A percentile compares a stretch with the other conserved stretches of the same genome.
These are phyloP conservation scores for Aspergillus saccharolyticus DNA, from an alignment of 495 filamentous ascomycete genomes.

Conservation along the genomic window DNA sequence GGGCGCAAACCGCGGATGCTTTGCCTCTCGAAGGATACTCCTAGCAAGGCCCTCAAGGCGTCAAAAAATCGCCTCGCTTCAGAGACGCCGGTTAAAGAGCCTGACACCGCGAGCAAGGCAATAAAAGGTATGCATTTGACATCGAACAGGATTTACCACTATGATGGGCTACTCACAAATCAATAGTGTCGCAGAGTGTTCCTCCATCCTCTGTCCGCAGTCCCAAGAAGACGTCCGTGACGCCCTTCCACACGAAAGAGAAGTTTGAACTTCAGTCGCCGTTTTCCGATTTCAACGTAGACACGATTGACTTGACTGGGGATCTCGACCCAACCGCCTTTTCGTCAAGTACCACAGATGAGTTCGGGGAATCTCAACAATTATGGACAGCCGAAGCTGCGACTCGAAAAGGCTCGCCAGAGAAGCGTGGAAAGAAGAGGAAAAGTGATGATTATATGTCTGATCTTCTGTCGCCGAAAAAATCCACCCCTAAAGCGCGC, in stretches of 20 bases:
- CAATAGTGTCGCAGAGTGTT: constrained; percentile 26
- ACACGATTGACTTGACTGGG: constrained; percentile 68
- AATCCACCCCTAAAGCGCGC: constrained; percentile 23
- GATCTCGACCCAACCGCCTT: constrained; percentile 39
- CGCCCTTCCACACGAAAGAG: constrained; percentile 21
- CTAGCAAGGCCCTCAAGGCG: constrained; percentile 16
- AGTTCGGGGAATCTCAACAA: constrained; percentile 48
- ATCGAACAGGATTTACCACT: background rate
- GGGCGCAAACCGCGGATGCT: constrained; percentile 47
- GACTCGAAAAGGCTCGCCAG: constrained; percentile 34
- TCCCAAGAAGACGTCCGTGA: constrained; percentile 12
- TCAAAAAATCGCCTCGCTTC: constrained; percentile 4
- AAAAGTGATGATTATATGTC: constrained; percentile 66
- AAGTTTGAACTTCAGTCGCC: constrained; percentile 18
- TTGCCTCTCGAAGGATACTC: constrained; percentile 26
- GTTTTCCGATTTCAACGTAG: constrained; percentile 36
- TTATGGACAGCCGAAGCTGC: constrained; percentile 60
- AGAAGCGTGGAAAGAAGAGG: constrained; percentile 60
- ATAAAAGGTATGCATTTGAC: constrained; percentile 21
- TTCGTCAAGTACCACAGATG: constrained; percentile 39
- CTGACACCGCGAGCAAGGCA: constrained; percentile 13
- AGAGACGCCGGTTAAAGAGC: constrained; percentile 26
- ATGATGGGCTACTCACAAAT: constrained; percentile 2
- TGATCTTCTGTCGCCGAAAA: constrained; percentile 35
- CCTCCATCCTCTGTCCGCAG: constrained; percentile 23